These are phyloP conservation scores for Aureobasidium sp. DNA, from an alignment of 2,329 filamentous ascomycete genomes.

Conservation along the genomic window DNA sequence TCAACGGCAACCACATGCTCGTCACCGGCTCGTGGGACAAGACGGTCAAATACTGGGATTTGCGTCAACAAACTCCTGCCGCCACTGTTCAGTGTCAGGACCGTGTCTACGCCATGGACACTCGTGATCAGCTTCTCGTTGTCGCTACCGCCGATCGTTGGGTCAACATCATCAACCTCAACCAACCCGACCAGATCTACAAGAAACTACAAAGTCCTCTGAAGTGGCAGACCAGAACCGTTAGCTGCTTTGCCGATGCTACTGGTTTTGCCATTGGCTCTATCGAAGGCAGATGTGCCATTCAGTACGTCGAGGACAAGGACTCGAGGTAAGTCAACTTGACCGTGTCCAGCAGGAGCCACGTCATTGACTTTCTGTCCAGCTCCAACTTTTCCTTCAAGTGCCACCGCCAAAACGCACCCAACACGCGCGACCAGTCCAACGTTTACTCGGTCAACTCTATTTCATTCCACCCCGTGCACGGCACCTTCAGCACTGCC, in stretches of 20 bases:
- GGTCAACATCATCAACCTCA: conserved; percentile 90
- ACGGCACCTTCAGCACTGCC: conserved; percentile 97
- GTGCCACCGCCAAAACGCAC: conserved; percentile 80
- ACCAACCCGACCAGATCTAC: conserved; percentile 83
- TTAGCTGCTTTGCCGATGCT: conserved; percentile 90
- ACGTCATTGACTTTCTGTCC: conserved; percentile 7
- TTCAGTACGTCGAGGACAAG: conserved; percentile 97
- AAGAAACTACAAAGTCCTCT: conserved; percentile 93
- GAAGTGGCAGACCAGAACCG: conserved; percentile 95
- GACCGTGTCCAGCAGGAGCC: background rate
- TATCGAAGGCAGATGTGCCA: conserved; percentile 94
- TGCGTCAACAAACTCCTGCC: conserved; percentile 59
- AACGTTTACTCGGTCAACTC: conserved; percentile 95
- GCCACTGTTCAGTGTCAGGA: conserved; percentile 64
- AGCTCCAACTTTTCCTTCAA: conserved; percentile 96
- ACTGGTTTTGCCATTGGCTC: conserved; percentile 90
- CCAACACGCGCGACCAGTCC: conserved; percentile 57
- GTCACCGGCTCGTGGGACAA: conserved; percentile 93
- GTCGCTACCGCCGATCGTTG: conserved; percentile 90
- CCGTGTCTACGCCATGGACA: conserved; percentile 85
- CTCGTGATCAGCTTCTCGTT: conserved; percentile 77
- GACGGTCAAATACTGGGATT: conserved; percentile 83
- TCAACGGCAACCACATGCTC: conserved; percentile 66
- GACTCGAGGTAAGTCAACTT: conserved; percentile 52
- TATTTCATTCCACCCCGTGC: conserved; percentile 93